These are phyloP conservation scores for Microsporum audouinii DNA, from an alignment of 2,329 filamentous ascomycete genomes.

Conservation along the genomic window DNA sequence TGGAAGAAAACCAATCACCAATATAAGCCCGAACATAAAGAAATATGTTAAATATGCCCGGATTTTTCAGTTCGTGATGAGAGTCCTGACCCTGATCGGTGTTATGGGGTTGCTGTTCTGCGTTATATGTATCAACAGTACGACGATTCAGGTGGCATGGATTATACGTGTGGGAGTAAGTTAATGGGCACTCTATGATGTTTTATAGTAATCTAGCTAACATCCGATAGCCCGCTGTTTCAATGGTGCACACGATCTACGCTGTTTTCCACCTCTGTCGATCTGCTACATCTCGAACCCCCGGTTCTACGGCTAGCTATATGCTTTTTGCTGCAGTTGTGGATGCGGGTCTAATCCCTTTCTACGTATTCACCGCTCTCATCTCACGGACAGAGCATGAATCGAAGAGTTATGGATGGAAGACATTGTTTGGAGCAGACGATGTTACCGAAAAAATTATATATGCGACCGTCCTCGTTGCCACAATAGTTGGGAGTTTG, in stretches of 20 bases:
- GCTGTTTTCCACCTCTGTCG: constrained; percentile 69
- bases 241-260: constrained; percentile 61
- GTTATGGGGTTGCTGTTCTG: constrained; percentile 62
- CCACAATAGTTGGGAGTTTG: constrained; percentile 52
- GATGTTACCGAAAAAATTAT: constrained; percentile 49
- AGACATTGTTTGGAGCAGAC: constrained; percentile 52
- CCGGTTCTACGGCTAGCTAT: constrained; percentile 75
- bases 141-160: constrained; percentile 56
- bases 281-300: constrained; percentile 57
- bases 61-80: constrained; percentile 55
- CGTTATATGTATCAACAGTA: constrained; percentile 63
- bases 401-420: constrained; percentile 45
- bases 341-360: constrained; percentile 55
- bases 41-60: constrained; percentile 58
- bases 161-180: constrained; percentile 66
- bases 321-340: constrained; percentile 69
- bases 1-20: constrained; percentile 48
- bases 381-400: constrained; percentile 43
- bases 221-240: constrained; percentile 57
- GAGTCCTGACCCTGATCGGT: constrained; percentile 55
- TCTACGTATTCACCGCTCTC: constrained; percentile 50
- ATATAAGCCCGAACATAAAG: constrained; percentile 61
- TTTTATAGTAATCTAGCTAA: constrained; percentile 6
- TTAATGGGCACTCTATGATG: constrained; percentile 7
- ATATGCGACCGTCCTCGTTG: constrained; percentile 55